These are phyloP conservation scores for Zasmidium angulare DNA, from an alignment of 2,329 filamentous ascomycete species.

Conservation along the genomic window DNA sequence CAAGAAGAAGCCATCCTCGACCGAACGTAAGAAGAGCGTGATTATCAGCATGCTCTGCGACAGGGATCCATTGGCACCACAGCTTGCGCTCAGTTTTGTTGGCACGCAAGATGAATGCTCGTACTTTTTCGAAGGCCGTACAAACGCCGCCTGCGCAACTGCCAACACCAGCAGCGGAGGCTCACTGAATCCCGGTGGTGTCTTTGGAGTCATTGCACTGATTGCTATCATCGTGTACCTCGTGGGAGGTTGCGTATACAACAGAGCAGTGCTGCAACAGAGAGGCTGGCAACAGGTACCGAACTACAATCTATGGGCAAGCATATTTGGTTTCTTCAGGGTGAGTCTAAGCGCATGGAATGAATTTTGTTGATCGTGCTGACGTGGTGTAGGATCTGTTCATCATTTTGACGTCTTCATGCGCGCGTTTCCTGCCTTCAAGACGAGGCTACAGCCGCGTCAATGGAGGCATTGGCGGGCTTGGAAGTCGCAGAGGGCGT, in stretches of 20 bases:
- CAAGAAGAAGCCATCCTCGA: slow-evolving; percentile 43
- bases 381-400: slow-evolving; percentile 52
- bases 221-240: slow-evolving; percentile 84
- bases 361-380: background rate
- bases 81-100: slow-evolving; percentile 77
- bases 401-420: slow-evolving; percentile 68
- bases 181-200: slow-evolving; percentile 65
- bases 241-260: slow-evolving; percentile 90
- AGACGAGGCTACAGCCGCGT: slow-evolving; percentile 68
- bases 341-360: slow-evolving; percentile 48
- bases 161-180: slow-evolving; percentile 55
- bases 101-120: slow-evolving; percentile 82
- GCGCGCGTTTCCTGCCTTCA: slow-evolving; percentile 63
- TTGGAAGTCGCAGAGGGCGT: slow-evolving; percentile 42
- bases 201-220: slow-evolving; percentile 83
- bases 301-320: slow-evolving; percentile 90
- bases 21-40: slow-evolving; percentile 73
- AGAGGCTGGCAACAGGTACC: slow-evolving; percentile 93
- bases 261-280: slow-evolving; percentile 89
- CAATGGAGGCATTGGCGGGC: slow-evolving; percentile 52
- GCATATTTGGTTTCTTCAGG: slow-evolving; percentile 79
- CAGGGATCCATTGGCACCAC: slow-evolving; percentile 67
- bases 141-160: slow-evolving; percentile 78
- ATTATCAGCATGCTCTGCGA: slow-evolving; percentile 94
- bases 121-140: slow-evolving; percentile 93